Conservation (phyloP, 2,329 filamentous ascomycete species). For the Fusarium sp. region DNA sequence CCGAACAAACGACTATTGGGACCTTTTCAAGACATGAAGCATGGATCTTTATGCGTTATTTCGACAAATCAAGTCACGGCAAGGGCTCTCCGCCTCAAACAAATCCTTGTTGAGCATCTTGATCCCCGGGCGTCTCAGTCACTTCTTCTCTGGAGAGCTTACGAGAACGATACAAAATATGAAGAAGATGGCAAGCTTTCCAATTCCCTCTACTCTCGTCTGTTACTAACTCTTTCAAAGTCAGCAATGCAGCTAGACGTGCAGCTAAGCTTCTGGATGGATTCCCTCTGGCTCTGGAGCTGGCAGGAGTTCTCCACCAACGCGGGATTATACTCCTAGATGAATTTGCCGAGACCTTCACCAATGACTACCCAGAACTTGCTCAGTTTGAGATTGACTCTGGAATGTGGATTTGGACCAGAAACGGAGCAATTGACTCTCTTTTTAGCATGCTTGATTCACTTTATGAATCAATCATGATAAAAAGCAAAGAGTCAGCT, state of each 20-base stretch:
- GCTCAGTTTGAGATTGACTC: neutral
- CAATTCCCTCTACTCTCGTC: neutral
- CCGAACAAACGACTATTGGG: neutral
- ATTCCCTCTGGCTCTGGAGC: neutral
- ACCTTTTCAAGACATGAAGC: rapidly evolving
- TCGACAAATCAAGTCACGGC: neutral
- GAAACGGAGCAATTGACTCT: neutral
- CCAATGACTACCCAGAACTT: neutral
- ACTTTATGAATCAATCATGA: neutral
- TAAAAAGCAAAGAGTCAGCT: neutral
- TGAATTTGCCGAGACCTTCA: neutral
- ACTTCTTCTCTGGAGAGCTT: neutral
- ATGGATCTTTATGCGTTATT: neutral
- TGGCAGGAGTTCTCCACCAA: neutral
- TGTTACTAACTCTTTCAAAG: neutral
- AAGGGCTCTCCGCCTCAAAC: rapidly evolving
- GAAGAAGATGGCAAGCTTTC: neutral
- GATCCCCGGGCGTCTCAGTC: neutral
- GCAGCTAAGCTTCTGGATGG: neutral
- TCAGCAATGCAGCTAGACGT: neutral
- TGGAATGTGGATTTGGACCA: neutral
- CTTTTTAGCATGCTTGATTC: constrained; percentile 1
- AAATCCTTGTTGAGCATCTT: neutral
- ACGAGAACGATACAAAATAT: rapidly evolving
- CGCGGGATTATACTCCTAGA: neutral